A percentile compares a stretch with the other conserved stretches of the same genome.
These are phyloP conservation scores for Ophiostoma montium DNA, from an alignment of 2,329 filamentous ascomycete species.

Conservation along the genomic window DNA sequence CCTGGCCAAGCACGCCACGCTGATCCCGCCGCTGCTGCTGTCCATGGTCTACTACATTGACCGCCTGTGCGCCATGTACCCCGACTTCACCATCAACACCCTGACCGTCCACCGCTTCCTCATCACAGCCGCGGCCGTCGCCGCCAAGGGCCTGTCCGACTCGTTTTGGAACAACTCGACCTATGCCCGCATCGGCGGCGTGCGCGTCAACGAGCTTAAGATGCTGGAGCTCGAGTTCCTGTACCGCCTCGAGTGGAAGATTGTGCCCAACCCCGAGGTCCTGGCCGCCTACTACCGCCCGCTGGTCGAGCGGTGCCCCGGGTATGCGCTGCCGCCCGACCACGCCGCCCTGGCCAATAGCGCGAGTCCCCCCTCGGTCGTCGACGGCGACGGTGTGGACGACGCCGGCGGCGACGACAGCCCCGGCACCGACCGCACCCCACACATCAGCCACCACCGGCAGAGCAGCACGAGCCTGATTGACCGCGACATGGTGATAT, in stretches of 20 bases:
- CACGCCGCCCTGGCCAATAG: not conserved
- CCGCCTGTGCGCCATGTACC: conserved; percentile 79
- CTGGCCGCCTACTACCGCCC: conserved; percentile 87
- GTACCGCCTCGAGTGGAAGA: conserved; percentile 86
- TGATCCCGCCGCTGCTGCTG: conserved; percentile 84
- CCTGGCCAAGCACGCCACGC: conserved; percentile 82
- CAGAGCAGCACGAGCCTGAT: conserved; percentile 11
- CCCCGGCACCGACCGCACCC: conserved; percentile 19
- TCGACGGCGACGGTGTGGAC: conserved; percentile 17
- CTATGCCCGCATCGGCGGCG: conserved; percentile 85
- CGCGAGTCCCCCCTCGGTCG: not conserved
- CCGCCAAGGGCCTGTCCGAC: conserved; percentile 89
- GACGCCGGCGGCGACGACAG: conserved; percentile 22
- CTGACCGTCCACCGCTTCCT: conserved; percentile 94
- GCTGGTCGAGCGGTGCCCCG: conserved; percentile 54
- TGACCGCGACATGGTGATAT: conserved; percentile 6
- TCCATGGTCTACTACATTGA: conserved; percentile 99
- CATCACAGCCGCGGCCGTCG: conserved; percentile 89
- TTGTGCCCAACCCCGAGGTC: conserved; percentile 88
- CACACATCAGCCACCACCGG: conserved; percentile 3
- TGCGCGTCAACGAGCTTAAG: conserved; percentile 79
- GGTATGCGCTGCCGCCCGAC: conserved; percentile 36
- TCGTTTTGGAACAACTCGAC: conserved; percentile 98
- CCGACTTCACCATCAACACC: conserved; percentile 90
- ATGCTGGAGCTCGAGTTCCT: conserved; percentile 88